Conservation (phyloP, 495 filamentous ascomycete species). For the Xylaria cubensis region DNA sequence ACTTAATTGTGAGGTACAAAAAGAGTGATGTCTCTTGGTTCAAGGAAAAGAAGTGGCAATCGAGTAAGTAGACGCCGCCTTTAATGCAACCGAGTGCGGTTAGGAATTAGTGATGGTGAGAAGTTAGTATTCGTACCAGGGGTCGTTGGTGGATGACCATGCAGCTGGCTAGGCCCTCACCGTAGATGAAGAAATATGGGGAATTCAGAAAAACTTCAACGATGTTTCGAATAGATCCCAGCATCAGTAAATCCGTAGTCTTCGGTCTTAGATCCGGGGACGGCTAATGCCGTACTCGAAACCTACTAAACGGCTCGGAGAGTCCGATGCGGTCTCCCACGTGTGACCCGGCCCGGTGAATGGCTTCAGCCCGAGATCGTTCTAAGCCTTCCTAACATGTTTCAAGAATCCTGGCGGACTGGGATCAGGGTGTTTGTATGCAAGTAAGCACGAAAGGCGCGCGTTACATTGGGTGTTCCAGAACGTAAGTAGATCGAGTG, state of each 20-base stretch:
- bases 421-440: background rate
- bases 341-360: background rate
- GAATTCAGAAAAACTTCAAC: background rate
- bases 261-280: background rate
- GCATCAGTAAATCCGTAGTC: background rate
- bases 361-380: background rate
- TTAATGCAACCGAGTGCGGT: background rate
- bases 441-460: background rate
- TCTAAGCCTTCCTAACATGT: background rate
- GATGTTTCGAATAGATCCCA: background rate
- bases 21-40: background rate
- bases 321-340: background rate
- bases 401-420: background rate
- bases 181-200: background rate
- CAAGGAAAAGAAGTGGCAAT: background rate
- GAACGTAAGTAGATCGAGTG: background rate
- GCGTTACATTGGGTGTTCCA: background rate
- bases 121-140: background rate
- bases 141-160: background rate
- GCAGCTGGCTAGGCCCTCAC: background rate
- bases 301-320: background rate
- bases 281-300: background rate
- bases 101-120: background rate
- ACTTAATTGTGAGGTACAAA: background rate
- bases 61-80: conserved; percentile 2